Base-by-base conservation (phyloP, 2,329 filamentous ascomycete genomes). In the Ophiostoma sp. region DNA sequence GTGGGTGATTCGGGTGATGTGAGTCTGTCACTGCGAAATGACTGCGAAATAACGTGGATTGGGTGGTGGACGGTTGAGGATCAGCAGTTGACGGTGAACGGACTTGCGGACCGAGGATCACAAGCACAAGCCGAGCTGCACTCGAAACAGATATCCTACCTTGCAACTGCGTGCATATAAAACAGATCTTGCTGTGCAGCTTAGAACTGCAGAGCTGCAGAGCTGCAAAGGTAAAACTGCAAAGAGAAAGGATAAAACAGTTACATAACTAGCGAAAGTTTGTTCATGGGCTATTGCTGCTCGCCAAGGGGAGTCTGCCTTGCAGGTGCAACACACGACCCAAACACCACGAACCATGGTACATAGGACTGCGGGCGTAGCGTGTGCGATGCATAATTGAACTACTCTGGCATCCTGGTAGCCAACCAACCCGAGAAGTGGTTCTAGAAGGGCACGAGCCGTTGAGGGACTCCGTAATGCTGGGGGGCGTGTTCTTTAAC, bases 381-480 rank as follows among this genome's bases (percentile, higher is more conserved):
- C n/a, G 23, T 27, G 52, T 57, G 11, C 8, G 8, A 57, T 57
- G 52, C 52, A 57, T 57, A 57, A 57, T 57, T 31, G 27, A 57
- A 57, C 52, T 57, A 27, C 48, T 57, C 52, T 23, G 52, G 52
- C 52, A 57, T 57, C 52, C 52, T 57, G 23, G 52, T 57, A 13
- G 23, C 23, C 23, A 15, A 23, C 23, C 23, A 27, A 23, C 23
- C 23, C 52, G 52, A 57, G 52, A 57, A 27, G 10, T 27, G 52
- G 52, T 57, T 57, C 52, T 57, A 57, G 52, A 57, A 57, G 52
- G 52, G 52, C 52, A 57, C 23, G 52, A 57, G 52, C 52, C 52
- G 23, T 27, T n/a, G 23, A 57, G n/a, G 52, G 7, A 57, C 23
- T 57, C 52, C 52, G 52, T 54, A 27, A 23, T 54, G 52, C n/a